Evolutionary conservation across 2,329 filamentous ascomycete genomes (phyloP).

Genomic region (Cadophora sp.): DNA sequence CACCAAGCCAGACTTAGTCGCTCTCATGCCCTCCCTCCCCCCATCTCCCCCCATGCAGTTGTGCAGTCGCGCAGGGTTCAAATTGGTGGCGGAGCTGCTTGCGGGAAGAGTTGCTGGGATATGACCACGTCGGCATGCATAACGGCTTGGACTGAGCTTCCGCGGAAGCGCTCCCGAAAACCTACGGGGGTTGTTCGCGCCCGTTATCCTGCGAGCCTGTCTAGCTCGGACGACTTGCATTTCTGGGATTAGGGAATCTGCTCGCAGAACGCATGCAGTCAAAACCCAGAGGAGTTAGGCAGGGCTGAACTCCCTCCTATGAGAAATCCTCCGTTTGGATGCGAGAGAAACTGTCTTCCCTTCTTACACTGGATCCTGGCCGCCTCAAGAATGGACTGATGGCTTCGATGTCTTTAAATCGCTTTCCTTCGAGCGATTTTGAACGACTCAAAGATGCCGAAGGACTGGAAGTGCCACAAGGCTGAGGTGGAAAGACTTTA

Average conservation of each 20-base stretch:
- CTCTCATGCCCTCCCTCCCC: no score
- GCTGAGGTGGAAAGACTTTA: constrained; percentile 33
- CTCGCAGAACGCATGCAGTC: constrained; percentile 12
- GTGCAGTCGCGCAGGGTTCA: constrained; percentile 6
- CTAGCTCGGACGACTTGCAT: constrained; percentile 15
- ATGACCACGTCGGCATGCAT: constrained; percentile 18
- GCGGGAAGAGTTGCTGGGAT: constrained; percentile 13
- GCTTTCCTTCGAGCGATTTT: constrained; percentile 5
- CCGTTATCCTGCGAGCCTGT: background rate
- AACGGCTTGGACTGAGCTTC: constrained; percentile 4
- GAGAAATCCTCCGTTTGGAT: constrained; percentile 3
- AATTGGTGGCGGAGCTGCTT: constrained; percentile 20
- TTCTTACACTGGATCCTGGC: constrained; percentile 3
- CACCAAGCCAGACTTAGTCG: background rate
- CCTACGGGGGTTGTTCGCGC: constrained; percentile 2
- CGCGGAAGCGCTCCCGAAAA: constrained; percentile 17
- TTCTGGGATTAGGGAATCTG: constrained; percentile 9
- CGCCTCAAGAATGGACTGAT: constrained; percentile 13
- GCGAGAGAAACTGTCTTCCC: background rate
- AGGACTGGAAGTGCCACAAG: constrained; percentile 32
- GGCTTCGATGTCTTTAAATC: constrained; percentile 1
- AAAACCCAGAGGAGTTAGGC: constrained; percentile 15
- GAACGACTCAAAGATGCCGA: constrained; percentile 26
- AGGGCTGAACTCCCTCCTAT: constrained; percentile 17
- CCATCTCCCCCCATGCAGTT: background rate